Evolutionary conservation across 176 grass and related monocot species (phyloP), one percentile per base, ranked within the genome.

Genomic region (Oryza punctata): DNA sequence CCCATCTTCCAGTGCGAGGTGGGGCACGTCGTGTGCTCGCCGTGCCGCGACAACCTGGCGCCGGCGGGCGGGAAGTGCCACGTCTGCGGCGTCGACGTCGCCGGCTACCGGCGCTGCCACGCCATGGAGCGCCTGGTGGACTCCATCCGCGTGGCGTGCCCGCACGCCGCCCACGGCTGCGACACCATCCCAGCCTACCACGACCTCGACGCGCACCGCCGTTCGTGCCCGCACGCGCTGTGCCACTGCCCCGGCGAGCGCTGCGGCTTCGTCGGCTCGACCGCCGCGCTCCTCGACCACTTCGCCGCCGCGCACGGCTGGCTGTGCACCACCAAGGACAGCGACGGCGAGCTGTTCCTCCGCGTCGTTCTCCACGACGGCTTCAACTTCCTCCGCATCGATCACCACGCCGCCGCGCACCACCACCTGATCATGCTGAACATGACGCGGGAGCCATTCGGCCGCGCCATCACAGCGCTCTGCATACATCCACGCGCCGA

Each of bases 11-110:
- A 52, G 81, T 83, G 71, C 71, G 9, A 18, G 2, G 60, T 75
- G 10, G 70, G 70, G 21, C 81, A 83, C 28, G 70, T 83, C 7
- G 21, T 83, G 28, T 83, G 81, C 71, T 67, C 43, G 10, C 43
- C 71, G 13, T 83, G 71, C 71, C 41, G 63, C 12, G 12, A 84
- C 44, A 75, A 50, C 61, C 60, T 84, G 1, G 13, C 61, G 21
- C 19, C 13, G 0, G 29, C 6, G 4, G 32, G 67, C 16, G 32
- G 7, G n/a, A n/a, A n/a, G 35, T 37, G 35, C 35, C 35, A 37
- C 35, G 35, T 37, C 35, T 37, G 35, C 35, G 6, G 35, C 35
- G 35, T 8, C 35, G 35, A 6, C 35, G 7, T 37, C 35, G 35
- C 35, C 35, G 35, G 35, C 35, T 37, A 4, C 83, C 18, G 35